These are phyloP conservation scores for Lotmaria passim DNA, from an alignment of 208 protist genomes.

Conservation along the genomic window DNA sequence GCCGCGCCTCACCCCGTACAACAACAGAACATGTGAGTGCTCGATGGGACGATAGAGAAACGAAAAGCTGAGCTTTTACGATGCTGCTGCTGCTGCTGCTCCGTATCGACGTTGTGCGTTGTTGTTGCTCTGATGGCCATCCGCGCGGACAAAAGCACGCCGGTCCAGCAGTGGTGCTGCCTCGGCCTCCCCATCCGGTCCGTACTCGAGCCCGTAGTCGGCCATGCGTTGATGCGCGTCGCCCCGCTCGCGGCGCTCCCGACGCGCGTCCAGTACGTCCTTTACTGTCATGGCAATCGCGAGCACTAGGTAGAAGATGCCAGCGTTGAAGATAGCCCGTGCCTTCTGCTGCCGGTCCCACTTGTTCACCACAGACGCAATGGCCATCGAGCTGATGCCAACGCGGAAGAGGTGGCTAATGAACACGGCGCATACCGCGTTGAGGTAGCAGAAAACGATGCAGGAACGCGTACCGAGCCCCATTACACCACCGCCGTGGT, in stretches of 20 bases:
- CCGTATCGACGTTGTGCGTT: constrained; percentile 1
- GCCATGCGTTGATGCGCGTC: constrained; percentile 16
- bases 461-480: constrained; percentile 57
- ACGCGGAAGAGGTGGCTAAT: constrained; percentile 78
- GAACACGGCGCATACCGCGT: constrained; percentile 69
- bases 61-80: neutral
- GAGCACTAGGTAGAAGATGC: constrained; percentile 69
- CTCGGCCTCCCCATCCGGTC: neutral
- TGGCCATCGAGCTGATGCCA: constrained; percentile 69
- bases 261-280: constrained; percentile 17
- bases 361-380: constrained; percentile 47
- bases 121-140: neutral
- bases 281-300: constrained; percentile 48
- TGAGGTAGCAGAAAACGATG: constrained; percentile 82
- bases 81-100: neutral
- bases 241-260: constrained; percentile 22
- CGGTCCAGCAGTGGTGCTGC: constrained; percentile 26
- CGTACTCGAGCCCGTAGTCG: constrained; percentile 13
- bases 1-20: too few species aligned
- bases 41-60: neutral
- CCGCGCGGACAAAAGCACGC: constrained; percentile 3
- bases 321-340: constrained; percentile 60
- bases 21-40: neutral
- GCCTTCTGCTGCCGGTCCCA: constrained; percentile 77
- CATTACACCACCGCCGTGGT: constrained; percentile 35